phyloP scores from a whole-genome alignment of 768 basidiomycete genomes.

The Amanita polypyramis region DNA sequence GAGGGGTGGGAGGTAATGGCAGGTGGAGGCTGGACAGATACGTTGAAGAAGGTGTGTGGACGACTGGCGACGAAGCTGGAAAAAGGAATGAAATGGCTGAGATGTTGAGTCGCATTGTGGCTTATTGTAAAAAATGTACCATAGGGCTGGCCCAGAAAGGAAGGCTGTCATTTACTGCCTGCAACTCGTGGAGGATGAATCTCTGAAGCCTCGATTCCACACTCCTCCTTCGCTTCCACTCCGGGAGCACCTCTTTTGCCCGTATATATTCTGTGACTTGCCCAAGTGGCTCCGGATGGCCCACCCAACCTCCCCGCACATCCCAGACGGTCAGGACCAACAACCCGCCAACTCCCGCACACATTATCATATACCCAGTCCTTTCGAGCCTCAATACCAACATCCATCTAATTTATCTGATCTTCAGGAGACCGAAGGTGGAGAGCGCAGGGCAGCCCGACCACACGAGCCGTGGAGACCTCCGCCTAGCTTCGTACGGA shows the following conservation, averaged over 20 bases:
- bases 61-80: background rate
- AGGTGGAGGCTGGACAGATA: background rate
- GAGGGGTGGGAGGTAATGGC: background rate
- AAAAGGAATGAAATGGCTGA: conserved; percentile 2
- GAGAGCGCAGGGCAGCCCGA: conserved; percentile 46
- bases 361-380: conserved; percentile 35
- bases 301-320: background rate
- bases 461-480: conserved; percentile 55
- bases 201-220: background rate
- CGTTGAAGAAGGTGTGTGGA: conserved; percentile 1
- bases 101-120: background rate
- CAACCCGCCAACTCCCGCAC: background rate
- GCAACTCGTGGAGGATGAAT: background rate
- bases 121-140: background rate
- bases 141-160: background rate
- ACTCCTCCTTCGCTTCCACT: too few relatives aligned
- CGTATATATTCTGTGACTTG: background rate
- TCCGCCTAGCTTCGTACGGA: conserved; percentile 26
- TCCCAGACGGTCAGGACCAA: background rate
- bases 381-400: conserved; percentile 33
- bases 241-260: too few relatives aligned
- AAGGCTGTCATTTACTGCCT: background rate
- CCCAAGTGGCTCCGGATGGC: conserved; percentile 1
- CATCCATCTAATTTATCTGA: conserved; percentile 45
- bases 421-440: conserved; percentile 56